These are phyloP conservation scores for Filosporella fistucella DNA, from an alignment of 495 filamentous ascomycete genomes.

Conservation along the genomic window DNA sequence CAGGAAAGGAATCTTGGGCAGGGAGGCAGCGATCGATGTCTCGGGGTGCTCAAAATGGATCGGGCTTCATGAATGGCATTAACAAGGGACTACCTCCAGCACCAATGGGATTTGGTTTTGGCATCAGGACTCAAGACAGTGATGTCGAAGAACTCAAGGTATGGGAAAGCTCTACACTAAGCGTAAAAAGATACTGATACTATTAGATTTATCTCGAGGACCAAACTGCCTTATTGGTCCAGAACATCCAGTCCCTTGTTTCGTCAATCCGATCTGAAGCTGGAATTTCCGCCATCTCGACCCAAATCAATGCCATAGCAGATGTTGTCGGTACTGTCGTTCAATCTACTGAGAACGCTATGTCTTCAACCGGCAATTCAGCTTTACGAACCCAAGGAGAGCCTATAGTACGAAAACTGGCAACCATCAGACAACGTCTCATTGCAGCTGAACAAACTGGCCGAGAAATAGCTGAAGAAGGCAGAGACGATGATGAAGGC, in stretches of 20 bases:
- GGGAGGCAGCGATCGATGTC: conserved; percentile 28
- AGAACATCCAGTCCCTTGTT: conserved; percentile 78
- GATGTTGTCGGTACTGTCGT: conserved; percentile 67
- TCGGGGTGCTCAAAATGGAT: conserved; percentile 26
- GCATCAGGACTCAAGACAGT: conserved; percentile 29
- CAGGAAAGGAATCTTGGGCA: conserved; percentile 23
- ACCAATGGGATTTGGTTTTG: conserved; percentile 26
- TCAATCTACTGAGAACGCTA: conserved; percentile 56
- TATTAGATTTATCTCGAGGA: conserved; percentile 74
- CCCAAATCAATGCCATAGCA: conserved; percentile 67
- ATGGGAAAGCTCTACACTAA: neutral
- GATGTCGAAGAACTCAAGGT: conserved; percentile 74
- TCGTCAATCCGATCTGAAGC: conserved; percentile 70
- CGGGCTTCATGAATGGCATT: conserved; percentile 28
- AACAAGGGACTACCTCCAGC: conserved; percentile 29
- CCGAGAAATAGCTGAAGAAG: conserved; percentile 43
- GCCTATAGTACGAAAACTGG: conserved; percentile 57
- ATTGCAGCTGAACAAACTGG: conserved; percentile 63
- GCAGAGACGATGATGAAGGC: conserved; percentile 26
- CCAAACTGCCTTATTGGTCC: conserved; percentile 74
- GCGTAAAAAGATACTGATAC: conserved; percentile 9
- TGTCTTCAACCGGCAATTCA: conserved; percentile 37
- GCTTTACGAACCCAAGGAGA: conserved; percentile 51
- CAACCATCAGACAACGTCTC: conserved; percentile 60
- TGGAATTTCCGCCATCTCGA: conserved; percentile 58